Evolutionary conservation across 768 basidiomycete species (phyloP).

Genomic region (Hydnum rufescens): DNA sequence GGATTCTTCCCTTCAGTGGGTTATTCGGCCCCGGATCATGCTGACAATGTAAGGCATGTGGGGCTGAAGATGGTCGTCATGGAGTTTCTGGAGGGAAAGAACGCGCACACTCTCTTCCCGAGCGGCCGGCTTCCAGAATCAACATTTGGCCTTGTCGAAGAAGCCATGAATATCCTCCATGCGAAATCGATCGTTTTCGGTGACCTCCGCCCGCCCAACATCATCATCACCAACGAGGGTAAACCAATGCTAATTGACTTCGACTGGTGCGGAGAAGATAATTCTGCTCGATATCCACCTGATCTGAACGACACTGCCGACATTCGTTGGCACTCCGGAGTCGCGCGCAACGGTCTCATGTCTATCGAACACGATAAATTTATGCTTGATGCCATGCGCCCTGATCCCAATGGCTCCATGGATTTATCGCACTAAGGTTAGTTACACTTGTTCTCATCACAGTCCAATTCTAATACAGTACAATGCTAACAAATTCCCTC

Average conservation of each 20-base stretch:
- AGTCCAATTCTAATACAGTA: too few relatives aligned
- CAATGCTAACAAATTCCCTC: too few relatives aligned
- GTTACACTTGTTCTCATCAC: too few relatives aligned
- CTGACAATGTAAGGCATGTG: background rate
- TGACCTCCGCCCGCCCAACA: background rate
- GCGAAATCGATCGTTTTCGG: background rate
- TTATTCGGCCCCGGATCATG: too few relatives aligned
- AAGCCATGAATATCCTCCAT: background rate
- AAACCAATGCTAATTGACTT: background rate
- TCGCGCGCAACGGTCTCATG: background rate
- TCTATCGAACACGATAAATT: background rate
- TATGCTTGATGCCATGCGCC: too few relatives aligned
- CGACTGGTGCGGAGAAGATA: background rate
- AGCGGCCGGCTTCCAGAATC: background rate
- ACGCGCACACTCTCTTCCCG: background rate
- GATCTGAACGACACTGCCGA: background rate
- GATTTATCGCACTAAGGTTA: too few relatives aligned
- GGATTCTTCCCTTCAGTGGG: too few relatives aligned
- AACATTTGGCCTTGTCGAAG: background rate
- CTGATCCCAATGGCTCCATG: too few relatives aligned
- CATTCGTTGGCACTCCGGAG: background rate
- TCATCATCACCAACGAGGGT: background rate
- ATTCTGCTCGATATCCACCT: background rate
- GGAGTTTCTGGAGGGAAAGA: background rate
- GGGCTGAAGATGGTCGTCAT: background rate